Base-by-base conservation (phyloP, 1,139 yeast species). In the Yamadazyma dushanensis region DNA sequence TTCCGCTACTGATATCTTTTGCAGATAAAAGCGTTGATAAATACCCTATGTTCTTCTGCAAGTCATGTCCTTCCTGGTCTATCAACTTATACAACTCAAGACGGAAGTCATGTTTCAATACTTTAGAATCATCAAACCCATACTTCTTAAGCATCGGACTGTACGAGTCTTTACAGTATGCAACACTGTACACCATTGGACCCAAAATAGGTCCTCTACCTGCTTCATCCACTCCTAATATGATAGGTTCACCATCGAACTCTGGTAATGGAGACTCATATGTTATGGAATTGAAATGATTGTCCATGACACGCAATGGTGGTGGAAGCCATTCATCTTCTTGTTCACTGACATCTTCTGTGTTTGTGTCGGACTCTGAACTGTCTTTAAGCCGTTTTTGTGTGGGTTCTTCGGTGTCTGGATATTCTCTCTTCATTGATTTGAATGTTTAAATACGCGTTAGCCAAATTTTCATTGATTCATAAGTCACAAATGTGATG, bases 201-300 rank as follows among this genome's bases (percentile, higher is more conserved):
- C 98, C 95, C 35, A 92, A 54, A 0, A 94, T 97, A 0, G 99
- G 98, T 0, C 99, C 99, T 46, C 99, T 73, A 0, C 99, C 98
- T 0, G 99, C 98, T 57, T 92, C 99, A 57, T 92, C 98, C 1
- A 92, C 95, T 3, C 98, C 98, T 10, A 92, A 60, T 1, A 88
- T 77, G 3, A 70, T 62, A 0, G 61, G 51, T 8, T 49, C 55
- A 3, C 41, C 32, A 2, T 17, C 29, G 8, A 33, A 14, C 13
- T 34, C 33, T 1, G 73, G 73, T 8, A 65, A 49, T 1, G 47
- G 53, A 4, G 72, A 63, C 31, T 58, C 63, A 45, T 60, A 64
- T 0, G 72, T 67, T 6, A 66, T 48, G 16, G 72, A 55, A 18
- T 52, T 52, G 41, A 66, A 69, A 13, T 51, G 42, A 5, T 54